Base-by-base conservation (phyloP, 352 stramenopile species). In the Nothophytophthora sp. region DNA sequence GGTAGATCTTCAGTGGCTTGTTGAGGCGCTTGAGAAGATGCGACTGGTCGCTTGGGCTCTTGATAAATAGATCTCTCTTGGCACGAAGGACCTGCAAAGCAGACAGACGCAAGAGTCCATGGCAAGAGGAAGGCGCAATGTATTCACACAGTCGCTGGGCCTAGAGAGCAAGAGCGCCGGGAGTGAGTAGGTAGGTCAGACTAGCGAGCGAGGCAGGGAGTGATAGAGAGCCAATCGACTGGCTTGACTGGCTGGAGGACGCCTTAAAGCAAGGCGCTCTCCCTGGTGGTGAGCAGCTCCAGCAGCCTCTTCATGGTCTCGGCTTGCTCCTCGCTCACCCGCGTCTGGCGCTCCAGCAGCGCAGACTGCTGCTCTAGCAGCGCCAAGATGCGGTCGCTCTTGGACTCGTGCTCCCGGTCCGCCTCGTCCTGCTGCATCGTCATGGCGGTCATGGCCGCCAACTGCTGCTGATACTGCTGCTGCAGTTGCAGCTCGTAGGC, bases 321-420 rank as follows among this genome's bases (percentile, higher is more conserved):
- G 10, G 59, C 24, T 27, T 77, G 63, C n/a, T 73, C 49, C 46
- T 77, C 63, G 27, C 70, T 68, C 42, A 62, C 61, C 20, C 23
- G 58, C 32, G 67, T 77, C 43, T 77, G 67, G 15, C 48, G 50
- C 41, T 73, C 67, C 12, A 77, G 63, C 36, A 77, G 41, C 12
- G 15, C 23, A 27, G 64, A 65, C 52, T 77, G 67, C 36, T 58
- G 53, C 28, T 73, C 63, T 6, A 77, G 51, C 50, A 77, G 55
- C 10, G 29, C 48, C 9, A 77, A 48, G 54, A 77, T 73, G 22
- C 55, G 58, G 45, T 71, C 63, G 32, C 63, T 71, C 33, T 68
- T 71, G 35, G 35, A 47, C 25, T 52, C 38, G 11, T 27, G 39
- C 4, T 8, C 30, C 8, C 28, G n/a, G 9, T 49, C 35, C 12